These are phyloP conservation scores for Torulaspora gathmanii DNA, from an alignment of 805 yeast species.

Conservation along the genomic window DNA sequence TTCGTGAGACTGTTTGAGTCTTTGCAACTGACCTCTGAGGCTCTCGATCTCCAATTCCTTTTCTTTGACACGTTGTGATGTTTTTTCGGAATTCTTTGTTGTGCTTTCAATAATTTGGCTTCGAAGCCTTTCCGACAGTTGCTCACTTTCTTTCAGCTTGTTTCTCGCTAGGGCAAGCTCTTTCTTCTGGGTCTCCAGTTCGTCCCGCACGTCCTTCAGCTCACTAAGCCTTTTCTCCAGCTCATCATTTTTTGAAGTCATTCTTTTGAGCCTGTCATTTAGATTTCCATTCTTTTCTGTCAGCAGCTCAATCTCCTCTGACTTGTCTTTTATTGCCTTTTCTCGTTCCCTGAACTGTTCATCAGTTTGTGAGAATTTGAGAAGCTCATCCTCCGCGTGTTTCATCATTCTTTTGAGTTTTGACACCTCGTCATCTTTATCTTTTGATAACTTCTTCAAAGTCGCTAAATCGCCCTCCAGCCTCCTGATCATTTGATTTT, in stretches of 20 bases:
- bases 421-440: slow-evolving; percentile 3
- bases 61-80: slow-evolving; percentile 15
- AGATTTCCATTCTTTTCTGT: slow-evolving; percentile 7
- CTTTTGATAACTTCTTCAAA: slow-evolving; percentile 3
- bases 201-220: not conserved
- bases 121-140: slow-evolving; percentile 13
- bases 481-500: slow-evolving; percentile 5
- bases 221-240: slow-evolving; percentile 6
- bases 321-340: not conserved
- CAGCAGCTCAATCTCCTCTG: slow-evolving; percentile 5
- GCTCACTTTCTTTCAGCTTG: slow-evolving; percentile 8
- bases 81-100: slow-evolving; percentile 20
- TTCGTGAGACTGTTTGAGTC: slow-evolving; percentile 6
- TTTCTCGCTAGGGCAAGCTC: slow-evolving; percentile 8
- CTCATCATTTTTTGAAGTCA: slow-evolving; percentile 11
- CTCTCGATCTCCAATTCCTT: slow-evolving; percentile 20
- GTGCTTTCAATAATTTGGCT: slow-evolving; percentile 21
- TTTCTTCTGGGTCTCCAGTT: not conserved
- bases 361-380: not conserved
- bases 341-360: not conserved
- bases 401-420: not conserved
- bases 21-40: slow-evolving; percentile 9
- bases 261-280: slow-evolving; percentile 5
- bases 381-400: slow-evolving; percentile 1
- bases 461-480: slow-evolving; percentile 9